Percentiles rank a stretch among this genome's conserved stretches.
These are phyloP conservation scores for Glycine soja DNA, from an alignment of 306 rosid species.

Conservation along the genomic window DNA sequence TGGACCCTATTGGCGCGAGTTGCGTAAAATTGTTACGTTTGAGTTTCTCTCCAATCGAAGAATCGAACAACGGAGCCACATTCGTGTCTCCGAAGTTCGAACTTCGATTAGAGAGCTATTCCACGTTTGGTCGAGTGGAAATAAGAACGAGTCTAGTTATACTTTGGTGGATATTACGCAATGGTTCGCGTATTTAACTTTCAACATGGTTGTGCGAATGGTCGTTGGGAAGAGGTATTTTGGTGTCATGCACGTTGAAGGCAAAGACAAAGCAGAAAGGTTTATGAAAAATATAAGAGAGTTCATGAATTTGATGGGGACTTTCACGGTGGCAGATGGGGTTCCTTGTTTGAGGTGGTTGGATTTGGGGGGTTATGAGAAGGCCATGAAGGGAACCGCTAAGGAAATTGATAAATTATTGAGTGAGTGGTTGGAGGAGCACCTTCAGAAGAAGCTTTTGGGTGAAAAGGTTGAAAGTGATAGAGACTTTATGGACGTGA, in stretches of 20 bases:
- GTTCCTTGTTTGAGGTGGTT: slow-evolving; percentile 43
- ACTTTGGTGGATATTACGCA: slow-evolving; percentile 30
- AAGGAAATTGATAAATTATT: slow-evolving; percentile 40
- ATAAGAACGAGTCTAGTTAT: too few relatives aligned
- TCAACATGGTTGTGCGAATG: slow-evolving; percentile 37
- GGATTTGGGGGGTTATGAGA: slow-evolving; percentile 51
- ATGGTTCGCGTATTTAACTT: slow-evolving; percentile 38
- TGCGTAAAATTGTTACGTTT: slow-evolving; percentile 19
- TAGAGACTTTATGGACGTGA: slow-evolving; percentile 22
- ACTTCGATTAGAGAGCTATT: slow-evolving; percentile 9
- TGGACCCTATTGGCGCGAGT: slow-evolving; percentile 54
- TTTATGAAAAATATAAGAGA: slow-evolving; percentile 13
- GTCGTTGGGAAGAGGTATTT: slow-evolving; percentile 44
- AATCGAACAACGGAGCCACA: not conserved
- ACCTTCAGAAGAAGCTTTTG: slow-evolving; percentile 25
- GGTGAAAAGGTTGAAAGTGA: not conserved
- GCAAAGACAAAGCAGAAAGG: slow-evolving; percentile 7
- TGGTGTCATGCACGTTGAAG: not conserved
- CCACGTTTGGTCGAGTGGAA: not conserved
- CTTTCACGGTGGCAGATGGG: slow-evolving; percentile 40
- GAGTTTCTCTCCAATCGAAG: slow-evolving; percentile 42
- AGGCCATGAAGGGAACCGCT: slow-evolving; percentile 44
- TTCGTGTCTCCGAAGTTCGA: slow-evolving; percentile 25
- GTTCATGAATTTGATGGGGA: slow-evolving; percentile 38
- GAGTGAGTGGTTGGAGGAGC: slow-evolving; percentile 52